Evolutionary conservation across 2,329 filamentous ascomycete genomes (phyloP).

Genomic region (Venturia carpophila): DNA sequence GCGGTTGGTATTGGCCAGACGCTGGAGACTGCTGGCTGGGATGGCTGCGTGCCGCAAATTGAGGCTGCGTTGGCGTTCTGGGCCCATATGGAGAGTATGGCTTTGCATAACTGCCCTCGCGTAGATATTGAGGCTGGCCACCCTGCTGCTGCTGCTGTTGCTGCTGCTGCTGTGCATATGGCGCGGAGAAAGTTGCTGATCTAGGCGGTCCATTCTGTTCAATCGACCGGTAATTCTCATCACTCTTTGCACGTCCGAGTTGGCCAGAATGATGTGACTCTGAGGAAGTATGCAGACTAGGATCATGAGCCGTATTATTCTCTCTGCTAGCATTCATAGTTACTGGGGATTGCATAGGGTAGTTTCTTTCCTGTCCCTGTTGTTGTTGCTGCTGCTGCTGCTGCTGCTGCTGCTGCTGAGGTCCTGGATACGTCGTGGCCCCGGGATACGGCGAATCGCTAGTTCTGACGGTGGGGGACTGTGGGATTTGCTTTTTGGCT

Average conservation of each 20-base stretch:
- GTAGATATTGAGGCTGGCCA: conserved; percentile 8
- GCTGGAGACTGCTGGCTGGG: conserved; percentile 33
- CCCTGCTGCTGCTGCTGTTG: conserved; percentile 1
- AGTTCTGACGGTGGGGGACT: conserved; percentile 14
- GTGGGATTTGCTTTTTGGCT: conserved; percentile 13
- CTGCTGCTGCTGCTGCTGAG: neutral
- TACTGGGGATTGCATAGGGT: conserved; percentile 17
- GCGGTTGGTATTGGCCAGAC: conserved; percentile 45
- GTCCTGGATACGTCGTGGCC: conserved; percentile 13
- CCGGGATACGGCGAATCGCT: conserved; percentile 12
- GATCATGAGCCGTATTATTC: conserved; percentile 30
- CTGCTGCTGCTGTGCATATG: neutral
- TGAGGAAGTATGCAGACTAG: conserved; percentile 28
- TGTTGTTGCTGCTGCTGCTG: neutral
- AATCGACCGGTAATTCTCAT: conserved; percentile 26
- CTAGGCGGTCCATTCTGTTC: conserved; percentile 9
- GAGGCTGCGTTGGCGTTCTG: conserved; percentile 19
- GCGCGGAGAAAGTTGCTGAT: conserved; percentile 14
- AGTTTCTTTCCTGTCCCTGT: conserved; percentile 14
- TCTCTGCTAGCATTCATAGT: conserved; percentile 20
- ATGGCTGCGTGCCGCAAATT: conserved; percentile 40
- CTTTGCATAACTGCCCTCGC: conserved; percentile 10
- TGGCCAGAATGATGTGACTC: conserved; percentile 23
- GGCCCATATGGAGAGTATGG: conserved; percentile 17
- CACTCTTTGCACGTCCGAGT: conserved; percentile 29